Evolutionary conservation across 768 basidiomycete species (phyloP).

Genomic region (Tricholoma hemisulphureum): DNA sequence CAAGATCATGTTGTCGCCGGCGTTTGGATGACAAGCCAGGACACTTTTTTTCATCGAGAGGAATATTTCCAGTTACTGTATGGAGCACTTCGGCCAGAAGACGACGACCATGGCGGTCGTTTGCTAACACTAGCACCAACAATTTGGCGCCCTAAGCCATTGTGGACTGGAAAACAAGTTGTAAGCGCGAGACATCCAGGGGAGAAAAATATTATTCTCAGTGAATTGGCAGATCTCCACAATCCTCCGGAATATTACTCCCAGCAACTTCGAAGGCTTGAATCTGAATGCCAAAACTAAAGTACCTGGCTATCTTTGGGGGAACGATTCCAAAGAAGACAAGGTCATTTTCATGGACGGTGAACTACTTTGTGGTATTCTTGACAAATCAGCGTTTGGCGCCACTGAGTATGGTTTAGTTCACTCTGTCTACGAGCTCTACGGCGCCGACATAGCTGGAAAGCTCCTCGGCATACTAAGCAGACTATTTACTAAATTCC

Average conservation of each 20-base stretch:
- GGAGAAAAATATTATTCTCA: background rate
- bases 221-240: slow-evolving; percentile 75
- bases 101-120: slow-evolving; percentile 59
- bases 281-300: slow-evolving; percentile 86
- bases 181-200: slow-evolving; percentile 44
- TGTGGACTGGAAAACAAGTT: slow-evolving; percentile 99
- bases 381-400: slow-evolving; percentile 98
- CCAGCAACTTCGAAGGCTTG: slow-evolving; percentile 71
- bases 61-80: slow-evolving; percentile 96
- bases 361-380: slow-evolving; percentile 87
- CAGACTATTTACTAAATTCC: slow-evolving; percentile 93
- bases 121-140: slow-evolving; percentile 85
- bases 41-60: slow-evolving; percentile 91
- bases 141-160: slow-evolving; percentile 84
- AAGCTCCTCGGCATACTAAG: slow-evolving; percentile 90
- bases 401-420: slow-evolving; percentile 95
- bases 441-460: slow-evolving; percentile 86
- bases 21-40: slow-evolving; percentile 98
- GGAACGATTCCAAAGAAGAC: slow-evolving; percentile 75
- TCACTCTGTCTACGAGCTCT: slow-evolving; percentile 95
- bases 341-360: slow-evolving; percentile 90
- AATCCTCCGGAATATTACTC: slow-evolving; percentile 88
- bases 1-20: slow-evolving; percentile 99
- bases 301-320: slow-evolving; percentile 86
- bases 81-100: slow-evolving; percentile 89